Conservation (phyloP, 805 yeast species). For the Wickerhamomyces bovis region DNA sequence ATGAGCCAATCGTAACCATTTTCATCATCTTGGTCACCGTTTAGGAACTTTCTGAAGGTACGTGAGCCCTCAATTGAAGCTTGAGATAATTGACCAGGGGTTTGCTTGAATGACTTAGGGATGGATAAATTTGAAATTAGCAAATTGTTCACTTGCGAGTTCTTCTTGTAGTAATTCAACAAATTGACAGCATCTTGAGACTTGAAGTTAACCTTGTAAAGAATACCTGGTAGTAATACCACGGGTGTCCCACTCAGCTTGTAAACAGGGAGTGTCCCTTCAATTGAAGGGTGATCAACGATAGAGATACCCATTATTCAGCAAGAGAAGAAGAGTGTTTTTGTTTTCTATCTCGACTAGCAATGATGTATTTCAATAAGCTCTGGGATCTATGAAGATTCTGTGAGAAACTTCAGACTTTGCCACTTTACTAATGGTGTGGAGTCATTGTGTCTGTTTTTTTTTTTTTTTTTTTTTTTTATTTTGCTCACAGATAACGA, state of each 20-base stretch:
- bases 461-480: no score
- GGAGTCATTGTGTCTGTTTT: no score
- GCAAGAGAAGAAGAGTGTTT: no score
- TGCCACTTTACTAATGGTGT: no score
- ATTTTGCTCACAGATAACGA: not conserved
- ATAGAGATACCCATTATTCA: not conserved
- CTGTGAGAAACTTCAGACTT: no score
- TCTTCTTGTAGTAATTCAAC: conserved; percentile 33
- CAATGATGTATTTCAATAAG: no score
- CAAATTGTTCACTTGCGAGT: conserved; percentile 17
- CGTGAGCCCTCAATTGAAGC: conserved; percentile 15
- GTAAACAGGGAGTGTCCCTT: conserved; percentile 17
- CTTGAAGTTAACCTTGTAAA: conserved; percentile 50
- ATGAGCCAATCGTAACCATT: conserved; percentile 22
- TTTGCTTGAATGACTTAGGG: not conserved
- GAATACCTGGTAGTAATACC: conserved; percentile 56
- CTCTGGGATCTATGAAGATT: no score
- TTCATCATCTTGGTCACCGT: conserved; percentile 17
- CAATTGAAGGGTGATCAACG: not conserved
- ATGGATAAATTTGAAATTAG: conserved; percentile 13
- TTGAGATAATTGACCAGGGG: conserved; percentile 5
- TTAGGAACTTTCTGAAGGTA: conserved; percentile 16
- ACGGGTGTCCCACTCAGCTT: conserved; percentile 19
- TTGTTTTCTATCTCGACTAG: no score
- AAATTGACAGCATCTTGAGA: conserved; percentile 42